Evolutionary conservation across 2,329 filamentous ascomycete genomes (phyloP), one percentile per base, ranked within the genome.

Genomic region (Pestalotiopsis sp.): DNA sequence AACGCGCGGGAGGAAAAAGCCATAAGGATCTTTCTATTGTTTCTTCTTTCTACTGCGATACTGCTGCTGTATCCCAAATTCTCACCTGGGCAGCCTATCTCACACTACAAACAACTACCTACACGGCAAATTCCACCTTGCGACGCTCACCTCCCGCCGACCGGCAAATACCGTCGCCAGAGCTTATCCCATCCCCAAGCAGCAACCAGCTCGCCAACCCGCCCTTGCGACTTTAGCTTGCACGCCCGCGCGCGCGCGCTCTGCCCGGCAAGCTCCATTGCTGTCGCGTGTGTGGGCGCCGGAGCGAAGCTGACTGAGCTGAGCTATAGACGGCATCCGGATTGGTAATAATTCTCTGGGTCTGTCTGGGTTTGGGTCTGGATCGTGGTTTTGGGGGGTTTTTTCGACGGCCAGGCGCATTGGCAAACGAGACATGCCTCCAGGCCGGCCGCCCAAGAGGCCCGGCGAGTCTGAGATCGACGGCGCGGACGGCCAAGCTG

Each of bases 361-460:
- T 52, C n/a, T 52, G 45, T 9, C 41, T 52, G 17, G 7, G 7
- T 17, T 17, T n/a, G 17, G 45, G 45, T 17, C 17, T 20, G 20
- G 20, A 17, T 52, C 45, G 45, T 20, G 9, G 45, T n/a, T 6
- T 36, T 7, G 31, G 31, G 31, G 31, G 7, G 31, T 2, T 36
- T 36, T 36, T 9, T 36, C 31, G 31, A 36, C 31, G 31, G 31
- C 31, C 31, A 36, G 31, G 31, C 31, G 31, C 65, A 27, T 56
- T 49, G 27, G n/a, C 17, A 13, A 38, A 38, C 71, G 74, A 72
- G 36, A 36, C 70, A 82, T 82, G 81, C 80, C 80, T 76, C 77
- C 78, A 75, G 80, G 79, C 74, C 80, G 82, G 71, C 80, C 80
- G 61, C 76, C 77, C 40, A 85, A 86, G 77, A 82, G 84, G 72